Evolutionary conservation across 495 filamentous ascomycete genomes (phyloP).

Genomic region (Penicillium pulvis): DNA sequence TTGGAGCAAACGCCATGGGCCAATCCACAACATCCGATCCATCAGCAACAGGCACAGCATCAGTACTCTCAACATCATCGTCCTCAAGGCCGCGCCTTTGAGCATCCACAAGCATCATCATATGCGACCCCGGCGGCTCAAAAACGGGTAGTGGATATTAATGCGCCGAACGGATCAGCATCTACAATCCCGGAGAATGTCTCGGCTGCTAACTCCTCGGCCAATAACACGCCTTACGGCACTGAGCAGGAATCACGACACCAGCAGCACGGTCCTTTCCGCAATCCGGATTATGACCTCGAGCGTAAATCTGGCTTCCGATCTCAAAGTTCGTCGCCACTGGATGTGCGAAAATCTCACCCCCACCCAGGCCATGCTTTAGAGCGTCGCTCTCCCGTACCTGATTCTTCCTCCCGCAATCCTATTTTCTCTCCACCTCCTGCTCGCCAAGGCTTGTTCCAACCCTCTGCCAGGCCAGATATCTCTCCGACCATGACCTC

Average conservation of each 20-base stretch:
- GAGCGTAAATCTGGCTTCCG: constrained; percentile 45
- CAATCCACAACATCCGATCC: constrained; percentile 81
- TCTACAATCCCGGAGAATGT: constrained; percentile 58
- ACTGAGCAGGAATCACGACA: constrained; percentile 41
- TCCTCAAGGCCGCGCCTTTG: constrained; percentile 34
- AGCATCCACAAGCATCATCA: constrained; percentile 37
- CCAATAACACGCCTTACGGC: constrained; percentile 49
- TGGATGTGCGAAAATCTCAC: constrained; percentile 48
- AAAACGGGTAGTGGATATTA: constrained; percentile 53
- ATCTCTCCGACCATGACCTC: constrained; percentile 36
- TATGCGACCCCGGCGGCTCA: constrained; percentile 56
- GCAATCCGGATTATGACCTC: constrained; percentile 41
- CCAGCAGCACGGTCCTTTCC: constrained; percentile 27
- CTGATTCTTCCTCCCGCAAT: constrained; percentile 29
- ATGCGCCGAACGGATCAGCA: constrained; percentile 56
- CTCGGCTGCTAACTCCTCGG: constrained; percentile 48
- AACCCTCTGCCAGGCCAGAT: constrained; percentile 33
- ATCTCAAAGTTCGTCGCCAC: constrained; percentile 46
- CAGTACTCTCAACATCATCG: constrained; percentile 41
- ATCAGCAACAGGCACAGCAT: constrained; percentile 51
- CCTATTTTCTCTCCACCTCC: constrained; percentile 42
- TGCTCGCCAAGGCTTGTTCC: constrained; percentile 41
- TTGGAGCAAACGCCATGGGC: constrained; percentile 85
- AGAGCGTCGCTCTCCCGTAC: constrained; percentile 32
- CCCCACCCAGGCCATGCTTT: constrained; percentile 28